phyloP scores from a whole-genome alignment of 176 grass and related monocot species.

The Ensete ventricosum region DNA sequence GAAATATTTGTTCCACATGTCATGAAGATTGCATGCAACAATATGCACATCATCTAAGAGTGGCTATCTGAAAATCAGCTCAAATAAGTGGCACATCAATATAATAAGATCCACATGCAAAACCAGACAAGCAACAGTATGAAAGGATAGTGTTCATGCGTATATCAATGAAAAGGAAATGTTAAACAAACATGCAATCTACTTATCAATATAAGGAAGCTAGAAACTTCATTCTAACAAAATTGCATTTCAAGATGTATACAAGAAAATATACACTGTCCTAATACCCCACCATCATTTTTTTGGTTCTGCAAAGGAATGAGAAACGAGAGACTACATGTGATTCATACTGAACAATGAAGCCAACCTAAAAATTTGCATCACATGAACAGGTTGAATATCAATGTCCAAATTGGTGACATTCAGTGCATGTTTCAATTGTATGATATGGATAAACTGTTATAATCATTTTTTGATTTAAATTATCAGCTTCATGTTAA shows the following conservation, averaged over 20 bases:
- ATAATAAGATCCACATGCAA: background rate
- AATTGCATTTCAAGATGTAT: background rate
- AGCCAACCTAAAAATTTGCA: background rate
- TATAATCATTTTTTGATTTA: too few relatives aligned
- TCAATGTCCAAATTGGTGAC: background rate
- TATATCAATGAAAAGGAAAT: too few relatives aligned
- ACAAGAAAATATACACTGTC: background rate
- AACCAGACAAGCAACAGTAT: background rate
- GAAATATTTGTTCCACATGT: background rate
- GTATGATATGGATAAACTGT: too few relatives aligned
- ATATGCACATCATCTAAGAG: background rate
- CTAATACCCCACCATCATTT: background rate
- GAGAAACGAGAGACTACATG: background rate
- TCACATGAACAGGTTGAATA: background rate
- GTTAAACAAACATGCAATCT: background rate
- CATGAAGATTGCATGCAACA: background rate
- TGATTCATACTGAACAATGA: background rate
- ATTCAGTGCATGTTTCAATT: background rate
- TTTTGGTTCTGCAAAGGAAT: background rate
- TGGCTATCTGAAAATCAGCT: background rate
- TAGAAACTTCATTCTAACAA: background rate
- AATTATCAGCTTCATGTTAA: background rate
- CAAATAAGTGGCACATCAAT: background rate
- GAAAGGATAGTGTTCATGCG: too few relatives aligned
- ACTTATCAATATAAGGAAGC: background rate